Base-by-base conservation (phyloP, 257 asterid species). In the Fraxinus excelsior region DNA sequence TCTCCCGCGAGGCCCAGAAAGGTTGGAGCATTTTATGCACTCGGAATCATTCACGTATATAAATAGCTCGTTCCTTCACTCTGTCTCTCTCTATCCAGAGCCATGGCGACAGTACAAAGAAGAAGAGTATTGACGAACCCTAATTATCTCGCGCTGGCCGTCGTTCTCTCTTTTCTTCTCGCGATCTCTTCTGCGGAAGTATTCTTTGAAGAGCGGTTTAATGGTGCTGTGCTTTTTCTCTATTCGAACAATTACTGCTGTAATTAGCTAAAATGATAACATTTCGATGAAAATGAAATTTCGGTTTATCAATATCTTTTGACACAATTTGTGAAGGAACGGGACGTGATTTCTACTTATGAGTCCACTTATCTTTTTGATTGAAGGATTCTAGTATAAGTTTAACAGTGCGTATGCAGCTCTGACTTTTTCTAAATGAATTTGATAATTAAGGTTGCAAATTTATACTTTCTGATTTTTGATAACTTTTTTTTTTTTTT, bases 201-300 rank as follows among this genome's bases (percentile, higher is more conserved):
- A 6, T 82, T 95, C 87, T 95, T 93, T 82, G 97, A 95, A 88
- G 99, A 95, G 78, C 95, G 96, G 18, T 95, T 95, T 60, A 82
- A 87, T 25, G 99, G 99, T 95, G 88, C 19, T 5, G 18, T 65
- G 29, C 29, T 49, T 65, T 37, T 46, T 69, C 35, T 67, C 35
- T 21, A 28, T 67, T 11, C 34, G 21, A 29, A 40, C 70, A 46
- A 21, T 62, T 34, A 21, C 7, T 60, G 34, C 79, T 11, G n/a
- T 11, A 28, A 16, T 56, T 31, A 1, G 66, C 16, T 67, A 21
- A 62, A 6, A 26, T 26, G 8, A 16, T 37, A 58, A 62, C 12
- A 51, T 65, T 78, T 21, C 49, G 18, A 29, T 32, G 11, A 62
- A 44, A 6, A 29, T 32, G 11, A 62, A 44, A 6, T 40, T 31